Evolutionary conservation across 768 basidiomycete species (phyloP), one percentile per base, ranked within the genome.

Genomic region (Pisolithus orientalis): DNA sequence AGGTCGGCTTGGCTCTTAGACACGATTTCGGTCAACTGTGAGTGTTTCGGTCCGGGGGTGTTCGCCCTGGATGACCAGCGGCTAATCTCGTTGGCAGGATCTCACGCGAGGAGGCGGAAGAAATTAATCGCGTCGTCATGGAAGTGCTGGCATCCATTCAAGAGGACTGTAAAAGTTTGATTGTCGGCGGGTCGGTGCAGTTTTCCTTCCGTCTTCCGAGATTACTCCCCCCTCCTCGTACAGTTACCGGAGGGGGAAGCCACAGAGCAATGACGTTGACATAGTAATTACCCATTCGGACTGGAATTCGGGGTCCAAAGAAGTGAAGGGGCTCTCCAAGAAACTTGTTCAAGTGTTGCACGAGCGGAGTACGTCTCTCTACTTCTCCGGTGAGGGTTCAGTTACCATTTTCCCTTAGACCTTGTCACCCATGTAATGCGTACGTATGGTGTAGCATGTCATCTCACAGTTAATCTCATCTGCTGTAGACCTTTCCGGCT

Each of bases 231-330:
- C 14, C 27, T 21, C 25, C 27, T 32, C 32, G 9, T 21, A 6
- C 51, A 93, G 92, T 5, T 90, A 94, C 68, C 82, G 94, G 28
- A 73, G 94, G 51, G 94, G 94, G 1, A 95, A 95, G 65, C 61
- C 70, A 3, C 69, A 82, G 54, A 90, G 86, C 61, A 90, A 87
- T 60, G 94, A 96, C 62, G 83, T 93, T 29, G 94, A 97, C 61
- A 87, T 97, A 51, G 80, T 96, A 1, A 86, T 95, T 62, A 87
- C 84, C 34, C 89, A 94, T 61, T 73, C 79, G 0, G 76, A 82
- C 56, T 59, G 68, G 48, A 57, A 66, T 40, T 65, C 62, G 5
- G 79, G 76, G 8, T 71, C 62, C 28, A 67, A 65, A 8, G 74
- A 77, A 43, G 75, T 85, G n/a, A 80, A 78, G 53, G 83, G 78